A percentile compares a stretch with the other conserved stretches of the same genome.
Conservation (phyloP, 495 filamentous ascomycete genomes). For the Penicillium waksmanii region DNA sequence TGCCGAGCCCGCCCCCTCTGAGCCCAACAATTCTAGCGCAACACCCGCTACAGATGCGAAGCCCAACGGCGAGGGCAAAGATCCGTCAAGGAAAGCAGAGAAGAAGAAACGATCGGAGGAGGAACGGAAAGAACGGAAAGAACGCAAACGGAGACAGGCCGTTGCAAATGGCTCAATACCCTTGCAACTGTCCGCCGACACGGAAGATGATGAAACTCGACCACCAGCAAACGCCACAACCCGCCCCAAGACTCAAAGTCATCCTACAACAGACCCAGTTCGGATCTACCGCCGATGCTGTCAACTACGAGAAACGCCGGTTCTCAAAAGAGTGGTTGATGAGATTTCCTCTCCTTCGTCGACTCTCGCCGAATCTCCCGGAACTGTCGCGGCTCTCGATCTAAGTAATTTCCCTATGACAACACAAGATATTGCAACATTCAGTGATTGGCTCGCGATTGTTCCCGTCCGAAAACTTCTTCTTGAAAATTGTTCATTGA, state of each 20-base stretch:
- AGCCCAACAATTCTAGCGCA: conserved; percentile 2
- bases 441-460: conserved; percentile 92
- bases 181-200: conserved; percentile 70
- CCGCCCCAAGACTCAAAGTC: conserved; percentile 59
- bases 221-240: conserved; percentile 28
- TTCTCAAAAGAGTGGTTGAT: conserved; percentile 84
- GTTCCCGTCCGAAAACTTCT: conserved; percentile 86
- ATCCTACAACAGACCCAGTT: conserved; percentile 86
- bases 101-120: conserved; percentile 92
- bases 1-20: conserved; percentile 5
- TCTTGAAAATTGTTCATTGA: conserved; percentile 83
- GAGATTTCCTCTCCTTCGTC: conserved; percentile 75
- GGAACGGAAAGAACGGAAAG: conserved; percentile 83
- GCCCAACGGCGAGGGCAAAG: conserved; percentile 45
- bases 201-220: conserved; percentile 49
- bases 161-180: conserved; percentile 82
- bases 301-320: conserved; percentile 86
- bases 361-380: conserved; percentile 60
- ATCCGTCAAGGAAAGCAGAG: conserved; percentile 74
- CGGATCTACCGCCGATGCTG: conserved; percentile 95
- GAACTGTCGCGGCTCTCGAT: conserved; percentile 79
- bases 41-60: conserved; percentile 31
- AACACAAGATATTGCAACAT: conserved; percentile 77
- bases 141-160: conserved; percentile 75
- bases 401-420: conserved; percentile 83